Evolutionary conservation across 495 filamentous ascomycete species (phyloP), one percentile per base, ranked within the genome.

Genomic region (Penicillium flavigenum): DNA sequence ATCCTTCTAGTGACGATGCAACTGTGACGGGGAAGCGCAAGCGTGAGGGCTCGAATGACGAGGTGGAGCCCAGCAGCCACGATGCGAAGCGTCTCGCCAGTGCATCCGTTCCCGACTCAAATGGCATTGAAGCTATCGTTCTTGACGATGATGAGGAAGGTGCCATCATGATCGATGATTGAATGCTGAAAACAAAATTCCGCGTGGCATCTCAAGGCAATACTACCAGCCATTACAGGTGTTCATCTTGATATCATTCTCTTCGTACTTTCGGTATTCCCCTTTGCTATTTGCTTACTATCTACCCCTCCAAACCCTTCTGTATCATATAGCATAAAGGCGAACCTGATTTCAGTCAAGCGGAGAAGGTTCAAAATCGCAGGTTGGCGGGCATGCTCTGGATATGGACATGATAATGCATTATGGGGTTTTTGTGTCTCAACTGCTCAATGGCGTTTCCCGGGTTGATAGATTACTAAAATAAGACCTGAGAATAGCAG

Each of bases 91-190:
- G 78, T 11, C 73, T 74, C 17, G 71, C 72, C 2, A 69, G 61
- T 16, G 65, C 57, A 19, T 61, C 71, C 5, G 31, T 56, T 5
- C 48, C 63, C 1, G 67, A 73, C 46, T 70, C 68, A 5, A 67
- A 75, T 22, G 67, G 64, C n/a, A 65, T 71, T 39, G 65, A 74
- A 26, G 62, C 78, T 32, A 75, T 83, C 19, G 63, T 83, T 19
- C 47, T 81, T 12, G 83, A 90, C 52, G 87, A 34, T 14, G 31
- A 72, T 9, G 77, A 74, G 2, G 82, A 81, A 36, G 88, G 88
- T 20, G 84, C 86, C 9, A 92, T 95, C 60, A 63, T 90, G 52
- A 92, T 95, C 63, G 85, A 90, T 24, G 88, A 91, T 68, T 64
- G 57, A 36, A 42, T 22, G 38, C 19, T n/a, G 11, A 11, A 2